phyloP scores from a whole-genome alignment of 1,284 basidiomycete genomes.

The Apiotrichum brassicae region DNA sequence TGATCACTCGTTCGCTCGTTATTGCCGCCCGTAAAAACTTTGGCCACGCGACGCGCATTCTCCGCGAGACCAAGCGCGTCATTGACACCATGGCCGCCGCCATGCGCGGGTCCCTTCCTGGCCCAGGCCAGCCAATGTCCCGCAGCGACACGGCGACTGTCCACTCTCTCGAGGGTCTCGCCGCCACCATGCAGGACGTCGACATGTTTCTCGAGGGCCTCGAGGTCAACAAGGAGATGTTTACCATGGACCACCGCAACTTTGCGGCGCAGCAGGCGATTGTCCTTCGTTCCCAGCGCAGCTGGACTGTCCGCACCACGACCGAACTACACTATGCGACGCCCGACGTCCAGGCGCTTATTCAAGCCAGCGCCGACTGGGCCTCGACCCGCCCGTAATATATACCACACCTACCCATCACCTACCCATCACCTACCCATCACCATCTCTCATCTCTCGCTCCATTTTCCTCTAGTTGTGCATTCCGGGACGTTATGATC shows the following conservation, averaged over 20 bases:
- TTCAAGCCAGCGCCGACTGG: slow-evolving; percentile 29
- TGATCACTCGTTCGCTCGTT: slow-evolving; percentile 86
- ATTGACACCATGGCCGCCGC: slow-evolving; percentile 69
- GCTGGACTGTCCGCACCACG: slow-evolving; percentile 78
- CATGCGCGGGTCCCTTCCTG: slow-evolving; percentile 52
- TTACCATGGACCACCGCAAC: slow-evolving; percentile 81
- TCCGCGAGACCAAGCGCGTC: slow-evolving; percentile 81
- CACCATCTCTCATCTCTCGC: background rate
- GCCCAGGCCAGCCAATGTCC: slow-evolving; percentile 49
- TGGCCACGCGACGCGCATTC: slow-evolving; percentile 74
- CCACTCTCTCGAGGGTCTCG: slow-evolving; percentile 65
- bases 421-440: background rate
- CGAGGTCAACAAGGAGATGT: slow-evolving; percentile 80
- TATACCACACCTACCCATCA: background rate
- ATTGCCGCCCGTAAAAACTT: slow-evolving; percentile 81
- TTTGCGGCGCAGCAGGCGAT: slow-evolving; percentile 92
- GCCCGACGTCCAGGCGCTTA: slow-evolving; percentile 29
- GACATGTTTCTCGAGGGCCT: slow-evolving; percentile 75
- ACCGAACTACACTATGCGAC: slow-evolving; percentile 86
- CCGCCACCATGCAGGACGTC: slow-evolving; percentile 75
- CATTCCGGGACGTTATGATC: background rate
- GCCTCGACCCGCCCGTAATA: slow-evolving; percentile 2
- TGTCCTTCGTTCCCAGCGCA: slow-evolving; percentile 84
- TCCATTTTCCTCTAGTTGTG: background rate
- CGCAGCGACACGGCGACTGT: slow-evolving; percentile 67